Evolutionary conservation across 164 flowering plant genomes (phyloP), one percentile per base, ranked within the genome.

Genomic region (Houttuynia cordata): DNA sequence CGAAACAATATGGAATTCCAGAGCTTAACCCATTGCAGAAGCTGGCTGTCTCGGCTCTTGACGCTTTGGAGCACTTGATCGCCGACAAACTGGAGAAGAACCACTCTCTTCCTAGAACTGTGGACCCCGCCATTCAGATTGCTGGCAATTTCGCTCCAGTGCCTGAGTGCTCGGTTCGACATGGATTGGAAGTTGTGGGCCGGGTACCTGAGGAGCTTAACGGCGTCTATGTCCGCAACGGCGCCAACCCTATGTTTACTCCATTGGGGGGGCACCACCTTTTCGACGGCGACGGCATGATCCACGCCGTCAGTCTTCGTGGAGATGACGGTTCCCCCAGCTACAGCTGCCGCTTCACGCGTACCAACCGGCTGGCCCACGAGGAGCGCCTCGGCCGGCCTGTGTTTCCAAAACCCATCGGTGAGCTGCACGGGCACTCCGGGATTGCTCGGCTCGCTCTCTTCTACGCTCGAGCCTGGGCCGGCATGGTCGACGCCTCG

Each of bases 261-360:
- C 84, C 84, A 17, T 7, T 63, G 3, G 74, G 71, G 0, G 79
- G 80, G 0, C 81, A 80, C 65, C 84, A 80, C 61, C 61, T 78
- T 45, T 80, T 80, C 24, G 84, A 80, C 59, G 84, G 81, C 4
- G 84, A 80, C 57, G 80, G 84, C 9, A 78, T 80, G 84, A 60
- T 80, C 3, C 84, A 80, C 23, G 80, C 84, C 10, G 80, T 80
- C 13, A 67, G 51, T 0, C 51, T 80, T 19, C 37, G 56, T 8
- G 24, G 42, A 7, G 66, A 41, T 13, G 42, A 63, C 34, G 19
- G 19, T 12, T 75, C 77, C 8, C 57, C 57, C 24, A 71, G 70
- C 45, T 80, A 80, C 53, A 49, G 71, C 62, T 74, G 84, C 68
- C 70, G 82, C 45, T 80, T 59, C 69, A 80, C 84, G 0, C 62